Percentiles rank a stretch among this genome's conserved stretches.
Conservation (phyloP, 2,329 filamentous ascomycete species). For the Coccinonectria pachysandricola region DNA sequence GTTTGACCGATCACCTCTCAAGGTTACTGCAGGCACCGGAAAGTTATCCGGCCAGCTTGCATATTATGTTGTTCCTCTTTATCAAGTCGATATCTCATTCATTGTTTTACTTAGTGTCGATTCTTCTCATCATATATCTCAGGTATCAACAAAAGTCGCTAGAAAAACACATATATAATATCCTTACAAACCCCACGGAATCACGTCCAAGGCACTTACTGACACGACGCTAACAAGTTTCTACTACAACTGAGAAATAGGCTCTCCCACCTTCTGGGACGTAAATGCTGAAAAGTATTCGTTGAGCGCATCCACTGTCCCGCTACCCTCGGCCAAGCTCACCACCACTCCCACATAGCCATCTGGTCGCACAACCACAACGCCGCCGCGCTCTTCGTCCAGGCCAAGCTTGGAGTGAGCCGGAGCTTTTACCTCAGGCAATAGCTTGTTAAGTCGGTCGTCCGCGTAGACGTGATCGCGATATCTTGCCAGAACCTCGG, state of each 20-base stretch:
- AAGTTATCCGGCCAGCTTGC: too few species aligned
- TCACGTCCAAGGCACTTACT: too few species aligned
- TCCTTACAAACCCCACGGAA: too few species aligned
- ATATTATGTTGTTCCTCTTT: too few species aligned
- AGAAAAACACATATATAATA: too few species aligned
- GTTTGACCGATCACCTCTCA: too few species aligned
- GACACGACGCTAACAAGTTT: too few species aligned
- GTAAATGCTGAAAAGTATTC: constrained; percentile 69
- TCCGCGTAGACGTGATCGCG: constrained; percentile 79
- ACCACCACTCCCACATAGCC: constrained; percentile 76
- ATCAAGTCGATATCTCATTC: too few species aligned
- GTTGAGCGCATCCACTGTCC: constrained; percentile 73
- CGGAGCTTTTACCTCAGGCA: constrained; percentile 58
- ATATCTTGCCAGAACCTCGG: constrained; percentile 62
- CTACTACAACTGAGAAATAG: constrained; percentile 18
- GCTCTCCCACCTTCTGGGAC: constrained; percentile 43
- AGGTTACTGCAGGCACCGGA: too few species aligned
- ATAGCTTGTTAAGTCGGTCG: constrained; percentile 62
- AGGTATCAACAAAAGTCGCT: too few species aligned
- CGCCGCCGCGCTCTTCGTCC: constrained; percentile 59
- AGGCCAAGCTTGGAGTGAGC: constrained; percentile 85
- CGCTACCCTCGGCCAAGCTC: constrained; percentile 61
- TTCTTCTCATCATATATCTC: too few species aligned
- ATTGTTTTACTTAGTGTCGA: too few species aligned
- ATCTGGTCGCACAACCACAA: constrained; percentile 78